Evolutionary conservation across 495 filamentous ascomycete genomes (phyloP), one percentile per base, ranked within the genome.

Genomic region (Pseudotulostoma volvatum): DNA sequence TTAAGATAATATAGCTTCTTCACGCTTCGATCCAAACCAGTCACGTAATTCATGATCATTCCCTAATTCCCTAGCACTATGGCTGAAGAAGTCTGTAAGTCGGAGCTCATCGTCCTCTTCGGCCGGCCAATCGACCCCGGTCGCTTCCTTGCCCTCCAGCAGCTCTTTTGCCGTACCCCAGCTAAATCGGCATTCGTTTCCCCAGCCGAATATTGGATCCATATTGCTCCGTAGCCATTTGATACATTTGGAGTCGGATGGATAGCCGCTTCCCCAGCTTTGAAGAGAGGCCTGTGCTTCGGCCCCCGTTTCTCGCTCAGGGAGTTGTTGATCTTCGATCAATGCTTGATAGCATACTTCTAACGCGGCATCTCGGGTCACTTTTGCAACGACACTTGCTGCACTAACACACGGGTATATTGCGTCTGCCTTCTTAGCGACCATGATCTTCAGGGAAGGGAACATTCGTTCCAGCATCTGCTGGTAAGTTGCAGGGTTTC

Each of bases 111-210:
- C 82, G 31, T 79, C 76, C 0, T 79, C 76, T 9, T 81, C 78
- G 3, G 56, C 63, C 0, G 84, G 81, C 90, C 90, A 97, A 28
- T 94, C 85, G 1, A 92, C 80, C 42, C 69, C 77, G 21, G 74
- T 61, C 9, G 72, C 66, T 1, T 57, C 70, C 38, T 70, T 70
- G 18, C 64, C 54, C 41, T 96, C 92, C 1, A 97, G 54, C 74
- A 95, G 73, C 53, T 95, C 86, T 54, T 86, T 96, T 7, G 79
- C 82, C 1, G 90, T 95, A 4, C 81, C 81, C 90, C 90, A 97
- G 50, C 84, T 90, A 44, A 95, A 95, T 23, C 90, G 68, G 50
- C 82, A 87, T 59, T 94, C 84, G 15, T 70, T 75, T 1, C 85
- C 84, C 92, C 92, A 97, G 9, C 90, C 90, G 63, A 96, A 97